Evolutionary conservation across 495 filamentous ascomycete genomes (phyloP).

Genomic region (Xylaria nigripes): DNA sequence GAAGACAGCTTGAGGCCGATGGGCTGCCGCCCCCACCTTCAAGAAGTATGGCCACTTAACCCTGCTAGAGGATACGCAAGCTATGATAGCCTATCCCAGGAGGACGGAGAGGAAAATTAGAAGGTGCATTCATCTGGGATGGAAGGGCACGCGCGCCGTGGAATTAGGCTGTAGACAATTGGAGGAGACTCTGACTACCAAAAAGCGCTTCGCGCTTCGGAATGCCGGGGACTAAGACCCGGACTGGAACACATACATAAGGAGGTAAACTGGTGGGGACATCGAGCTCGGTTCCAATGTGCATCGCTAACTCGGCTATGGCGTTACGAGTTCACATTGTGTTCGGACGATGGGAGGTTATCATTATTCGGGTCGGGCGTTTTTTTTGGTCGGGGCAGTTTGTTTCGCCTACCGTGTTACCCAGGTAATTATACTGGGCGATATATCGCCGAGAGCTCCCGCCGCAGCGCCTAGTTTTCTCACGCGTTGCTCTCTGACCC

Average conservation of each 20-base stretch:
- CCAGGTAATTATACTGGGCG: neutral
- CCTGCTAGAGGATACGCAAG: neutral
- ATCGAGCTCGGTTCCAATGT: constrained; percentile 7
- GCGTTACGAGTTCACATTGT: constrained; percentile 24
- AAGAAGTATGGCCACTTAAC: too few species aligned
- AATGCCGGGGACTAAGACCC: neutral
- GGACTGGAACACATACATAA: neutral
- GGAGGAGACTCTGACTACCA: neutral
- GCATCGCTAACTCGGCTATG: constrained; percentile 14
- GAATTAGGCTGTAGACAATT: neutral
- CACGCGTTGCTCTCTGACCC: neutral
- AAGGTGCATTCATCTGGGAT: neutral
- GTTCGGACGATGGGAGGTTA: constrained; percentile 6
- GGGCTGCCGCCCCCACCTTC: constrained; percentile 20
- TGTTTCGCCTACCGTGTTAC: neutral
- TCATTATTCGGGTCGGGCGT: neutral
- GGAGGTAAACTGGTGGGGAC: constrained; percentile 5
- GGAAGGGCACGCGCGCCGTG: neutral
- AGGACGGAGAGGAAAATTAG: neutral
- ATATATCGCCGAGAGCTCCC: neutral
- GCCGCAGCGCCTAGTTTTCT: neutral
- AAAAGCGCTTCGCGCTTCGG: neutral
- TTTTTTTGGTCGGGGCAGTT: neutral
- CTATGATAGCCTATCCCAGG: neutral
- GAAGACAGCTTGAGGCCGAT: constrained; percentile 31